A percentile compares a stretch with the other conserved stretches of the same genome.
These are phyloP conservation scores for Fusarium drepaniforme DNA, from an alignment of 2,329 filamentous ascomycete genomes.

Conservation along the genomic window DNA sequence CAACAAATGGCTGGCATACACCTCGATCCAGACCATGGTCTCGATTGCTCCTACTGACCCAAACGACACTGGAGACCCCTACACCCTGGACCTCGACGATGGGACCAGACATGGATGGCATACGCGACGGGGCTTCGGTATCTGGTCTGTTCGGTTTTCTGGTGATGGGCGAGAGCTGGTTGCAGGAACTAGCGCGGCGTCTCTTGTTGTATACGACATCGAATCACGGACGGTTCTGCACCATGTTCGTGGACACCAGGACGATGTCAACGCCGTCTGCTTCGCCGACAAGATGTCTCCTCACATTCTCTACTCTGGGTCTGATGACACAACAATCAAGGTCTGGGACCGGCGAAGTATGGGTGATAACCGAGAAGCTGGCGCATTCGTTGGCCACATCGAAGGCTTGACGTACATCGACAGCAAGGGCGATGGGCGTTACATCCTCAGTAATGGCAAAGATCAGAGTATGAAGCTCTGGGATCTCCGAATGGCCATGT, in stretches of 20 bases:
- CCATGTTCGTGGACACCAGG: constrained; percentile 80
- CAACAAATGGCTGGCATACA: constrained; percentile 92
- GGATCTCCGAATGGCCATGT: constrained; percentile 93
- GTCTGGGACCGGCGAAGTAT: constrained; percentile 97
- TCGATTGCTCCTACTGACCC: constrained; percentile 91
- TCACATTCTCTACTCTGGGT: constrained; percentile 95
- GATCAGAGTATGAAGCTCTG: constrained; percentile 98
- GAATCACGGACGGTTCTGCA: constrained; percentile 83
- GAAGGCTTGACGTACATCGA: constrained; percentile 78
- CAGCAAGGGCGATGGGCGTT: constrained; percentile 78
- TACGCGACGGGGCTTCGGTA: constrained; percentile 63
- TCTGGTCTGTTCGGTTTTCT: constrained; percentile 94
- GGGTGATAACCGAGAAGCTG: constrained; percentile 80
- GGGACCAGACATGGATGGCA: constrained; percentile 44
- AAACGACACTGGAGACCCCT: constrained; percentile 82
- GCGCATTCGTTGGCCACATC: constrained; percentile 75
- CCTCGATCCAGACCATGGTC: constrained; percentile 86
- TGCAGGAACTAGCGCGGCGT: constrained; percentile 83
- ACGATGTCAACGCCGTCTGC: constrained; percentile 97
- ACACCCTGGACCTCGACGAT: constrained; percentile 76
- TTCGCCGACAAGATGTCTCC: constrained; percentile 91
- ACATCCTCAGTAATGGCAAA: constrained; percentile 93
- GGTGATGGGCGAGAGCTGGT: constrained; percentile 92
- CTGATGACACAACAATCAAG: constrained; percentile 92
- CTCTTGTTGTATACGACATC: constrained; percentile 92